Conservation (phyloP, 2,329 filamentous ascomycete species). For the Xylariaceae sp. region DNA sequence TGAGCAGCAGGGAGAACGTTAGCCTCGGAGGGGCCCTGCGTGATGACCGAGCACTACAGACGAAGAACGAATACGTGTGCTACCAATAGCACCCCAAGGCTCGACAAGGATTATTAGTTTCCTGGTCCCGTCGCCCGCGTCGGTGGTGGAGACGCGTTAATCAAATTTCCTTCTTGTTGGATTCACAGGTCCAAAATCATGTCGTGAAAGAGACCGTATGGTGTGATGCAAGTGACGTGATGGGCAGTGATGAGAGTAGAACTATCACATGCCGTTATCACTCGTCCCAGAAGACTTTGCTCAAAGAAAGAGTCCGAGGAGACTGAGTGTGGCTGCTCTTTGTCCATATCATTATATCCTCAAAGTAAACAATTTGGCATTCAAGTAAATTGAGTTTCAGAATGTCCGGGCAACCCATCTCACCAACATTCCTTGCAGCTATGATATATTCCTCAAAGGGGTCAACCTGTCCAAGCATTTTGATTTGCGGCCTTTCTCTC, state of each 20-base stretch:
- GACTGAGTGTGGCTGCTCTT: background rate
- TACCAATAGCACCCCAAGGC: no score
- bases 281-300: background rate
- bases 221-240: background rate
- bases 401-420: conserved; percentile 31
- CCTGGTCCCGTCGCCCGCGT: background rate
- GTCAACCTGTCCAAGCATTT: no score
- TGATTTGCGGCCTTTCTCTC: no score
- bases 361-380: conserved; percentile 18
- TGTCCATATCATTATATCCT: background rate
- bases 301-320: background rate
- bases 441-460: background rate
- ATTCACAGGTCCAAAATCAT: background rate
- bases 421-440: conserved; percentile 7
- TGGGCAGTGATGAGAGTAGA: background rate
- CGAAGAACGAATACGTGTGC: no score
- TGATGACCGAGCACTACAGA: no score
- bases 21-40: background rate
- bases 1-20: background rate
- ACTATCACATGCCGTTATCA: background rate
- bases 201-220: background rate
- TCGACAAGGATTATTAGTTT: background rate
- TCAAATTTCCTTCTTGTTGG: background rate
- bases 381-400: conserved; percentile 12
- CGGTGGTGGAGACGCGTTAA: conserved; percentile 22